Evolutionary conservation across 768 basidiomycete genomes (phyloP).

Genomic region (Xerocomus brunneocitrinus): DNA sequence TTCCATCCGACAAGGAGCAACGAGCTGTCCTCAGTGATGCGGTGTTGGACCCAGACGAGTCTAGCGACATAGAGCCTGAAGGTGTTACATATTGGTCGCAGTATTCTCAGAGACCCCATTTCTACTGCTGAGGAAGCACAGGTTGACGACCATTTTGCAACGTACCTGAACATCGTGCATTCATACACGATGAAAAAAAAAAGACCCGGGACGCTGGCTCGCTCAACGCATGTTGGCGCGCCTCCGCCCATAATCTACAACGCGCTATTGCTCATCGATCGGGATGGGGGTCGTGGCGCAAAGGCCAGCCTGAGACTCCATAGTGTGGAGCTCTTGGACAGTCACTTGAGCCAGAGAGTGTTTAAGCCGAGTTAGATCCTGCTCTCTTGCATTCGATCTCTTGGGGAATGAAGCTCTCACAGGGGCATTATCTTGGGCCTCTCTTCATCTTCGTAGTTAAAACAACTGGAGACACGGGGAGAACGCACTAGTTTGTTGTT

Average conservation of each 20-base stretch:
- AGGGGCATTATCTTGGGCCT: too few species aligned
- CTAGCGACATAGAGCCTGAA: neutral
- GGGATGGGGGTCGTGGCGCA: neutral
- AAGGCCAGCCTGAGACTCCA: conserved; percentile 1
- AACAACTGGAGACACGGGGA: too few species aligned
- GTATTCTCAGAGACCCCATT: conserved; percentile 4
- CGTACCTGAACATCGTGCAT: conserved; percentile 5
- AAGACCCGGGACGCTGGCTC: conserved; percentile 8
- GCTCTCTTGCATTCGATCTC: too few species aligned
- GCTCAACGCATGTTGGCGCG: conserved; percentile 10
- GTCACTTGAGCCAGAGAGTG: neutral
- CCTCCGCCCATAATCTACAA: neutral
- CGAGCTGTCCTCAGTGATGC: neutral
- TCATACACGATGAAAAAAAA: conserved; percentile 4
- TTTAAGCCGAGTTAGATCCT: neutral
- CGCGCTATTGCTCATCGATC: neutral
- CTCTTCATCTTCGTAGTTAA: too few species aligned
- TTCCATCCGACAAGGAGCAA: conserved; percentile 3
- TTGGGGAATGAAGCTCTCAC: too few species aligned
- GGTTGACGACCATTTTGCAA: neutral
- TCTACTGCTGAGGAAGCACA: neutral
- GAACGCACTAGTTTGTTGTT: too few species aligned
- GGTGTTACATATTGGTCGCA: neutral
- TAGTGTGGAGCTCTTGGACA: neutral
- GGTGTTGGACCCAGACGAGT: neutral